A percentile compares a stretch with the other conserved stretches of the same genome.
Evolutionary conservation across 2,329 filamentous ascomycete genomes (phyloP).

Genomic region (Hymenotorrendiella dingleyae): DNA sequence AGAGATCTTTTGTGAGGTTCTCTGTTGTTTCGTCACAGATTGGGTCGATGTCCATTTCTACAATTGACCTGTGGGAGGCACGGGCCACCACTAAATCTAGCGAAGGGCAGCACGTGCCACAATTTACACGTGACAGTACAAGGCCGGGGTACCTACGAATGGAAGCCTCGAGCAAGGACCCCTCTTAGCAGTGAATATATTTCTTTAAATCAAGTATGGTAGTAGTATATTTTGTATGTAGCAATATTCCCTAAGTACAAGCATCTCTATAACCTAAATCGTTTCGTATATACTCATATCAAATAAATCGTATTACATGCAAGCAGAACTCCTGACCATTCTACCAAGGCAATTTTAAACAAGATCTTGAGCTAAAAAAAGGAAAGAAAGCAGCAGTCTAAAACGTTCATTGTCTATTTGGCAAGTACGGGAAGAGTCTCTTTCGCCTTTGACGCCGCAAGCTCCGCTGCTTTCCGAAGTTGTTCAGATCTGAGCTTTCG

Average conservation of each 20-base stretch:
- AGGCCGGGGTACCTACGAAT: no score
- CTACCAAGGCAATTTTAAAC: conserved; percentile 6
- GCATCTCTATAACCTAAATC: not conserved
- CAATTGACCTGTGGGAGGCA: no score
- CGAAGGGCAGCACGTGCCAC: no score
- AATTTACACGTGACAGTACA: no score
- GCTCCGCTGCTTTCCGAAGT: conserved; percentile 59
- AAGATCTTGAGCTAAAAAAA: not conserved
- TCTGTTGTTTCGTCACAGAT: not conserved
- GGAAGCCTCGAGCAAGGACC: no score
- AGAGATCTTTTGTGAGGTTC: conserved; percentile 1
- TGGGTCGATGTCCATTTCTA: not conserved
- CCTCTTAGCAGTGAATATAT: no score
- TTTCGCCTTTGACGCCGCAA: conserved; percentile 56
- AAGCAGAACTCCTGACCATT: conserved; percentile 8
- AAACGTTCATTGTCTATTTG: conserved; percentile 23
- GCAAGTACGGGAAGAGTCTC: conserved; percentile 23
- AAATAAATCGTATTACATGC: conserved; percentile 7
- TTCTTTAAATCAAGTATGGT: no score
- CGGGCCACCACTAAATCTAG: no score
- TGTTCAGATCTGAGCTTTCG: conserved; percentile 64
- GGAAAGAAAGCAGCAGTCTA: not conserved
- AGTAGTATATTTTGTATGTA: no score
- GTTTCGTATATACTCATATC: conserved; percentile 4
- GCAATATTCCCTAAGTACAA: no score